phyloP scores from a whole-genome alignment of 2,329 filamentous ascomycete species.

The Fusarium coicis region DNA sequence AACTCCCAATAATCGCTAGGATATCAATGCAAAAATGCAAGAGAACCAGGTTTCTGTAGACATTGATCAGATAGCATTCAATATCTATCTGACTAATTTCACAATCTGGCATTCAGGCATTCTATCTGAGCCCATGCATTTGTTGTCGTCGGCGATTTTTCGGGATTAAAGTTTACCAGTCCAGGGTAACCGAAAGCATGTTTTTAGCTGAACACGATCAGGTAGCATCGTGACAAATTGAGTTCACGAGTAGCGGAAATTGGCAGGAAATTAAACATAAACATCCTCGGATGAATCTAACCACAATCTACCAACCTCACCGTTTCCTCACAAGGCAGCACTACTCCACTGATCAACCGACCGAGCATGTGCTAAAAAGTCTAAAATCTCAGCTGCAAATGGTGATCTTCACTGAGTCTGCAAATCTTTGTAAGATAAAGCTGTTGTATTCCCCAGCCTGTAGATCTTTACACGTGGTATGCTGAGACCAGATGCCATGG shows the following conservation, averaged over 20 bases:
- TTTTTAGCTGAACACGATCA: neutral
- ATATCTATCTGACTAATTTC: too few species aligned
- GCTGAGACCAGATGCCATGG: neutral
- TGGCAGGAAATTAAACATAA: neutral
- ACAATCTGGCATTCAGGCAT: too few species aligned
- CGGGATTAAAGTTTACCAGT: neutral
- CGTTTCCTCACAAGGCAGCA: neutral
- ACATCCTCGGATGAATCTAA: neutral
- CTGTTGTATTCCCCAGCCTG: neutral
- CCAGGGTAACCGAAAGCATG: neutral
- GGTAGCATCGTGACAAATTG: neutral
- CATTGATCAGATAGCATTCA: too few species aligned
- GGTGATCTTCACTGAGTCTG: neutral
- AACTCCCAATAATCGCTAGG: too few species aligned
- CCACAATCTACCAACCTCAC: neutral
- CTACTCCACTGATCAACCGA: slow-evolving; percentile 14
- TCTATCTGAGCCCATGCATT: too few species aligned
- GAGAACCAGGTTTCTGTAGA: too few species aligned
- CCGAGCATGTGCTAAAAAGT: neutral
- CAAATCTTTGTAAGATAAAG: rapidly evolving
- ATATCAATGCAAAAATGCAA: too few species aligned
- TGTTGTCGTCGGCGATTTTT: neutral
- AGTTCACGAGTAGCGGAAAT: slow-evolving; percentile 4
- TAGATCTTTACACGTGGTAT: neutral
- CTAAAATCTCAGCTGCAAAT: neutral